Base-by-base conservation (phyloP, 2,329 filamentous ascomycete genomes). In the Coleophoma crateriformis region DNA sequence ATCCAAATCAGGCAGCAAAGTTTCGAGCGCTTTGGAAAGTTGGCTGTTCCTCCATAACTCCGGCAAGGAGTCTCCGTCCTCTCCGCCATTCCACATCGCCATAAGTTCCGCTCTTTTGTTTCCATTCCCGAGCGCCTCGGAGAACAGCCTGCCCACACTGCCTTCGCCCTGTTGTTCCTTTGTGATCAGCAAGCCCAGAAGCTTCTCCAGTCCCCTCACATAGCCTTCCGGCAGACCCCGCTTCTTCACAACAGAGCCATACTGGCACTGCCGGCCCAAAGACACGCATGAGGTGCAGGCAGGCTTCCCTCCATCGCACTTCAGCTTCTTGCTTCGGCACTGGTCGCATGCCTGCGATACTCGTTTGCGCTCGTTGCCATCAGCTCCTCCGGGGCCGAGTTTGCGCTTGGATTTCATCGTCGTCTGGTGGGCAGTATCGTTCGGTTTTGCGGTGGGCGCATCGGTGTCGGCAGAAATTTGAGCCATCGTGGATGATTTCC, bases 191-290 rank as follows among this genome's bases (percentile, higher is more conserved):
- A 75, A 72, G 14, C 75, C 77, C 58, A 78, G 67, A 19, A 77
- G 69, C 38, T 78, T 60, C 56, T 90, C 87, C 17, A 90, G 71
- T 0, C 83, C 84, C 37, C 85, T 78, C 49, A 90, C 84, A 60
- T 89, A 88, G n/a, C 87, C 87, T 7, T 85, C 87, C 61, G 86
- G 85, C 13, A 90, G 82, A 11, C 87, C 87, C 54, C 87, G 76
- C 64, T 89, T 88, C 67, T 87, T 88, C 7, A 83, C 80, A 40
- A 79, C 81, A 48, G 82, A 76, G 50, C 84, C 80, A 64, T 89
- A 90, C 78, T 74, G 71, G 59, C 78, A 82, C 14, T 67, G 59
- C 49, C 76, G 67, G 34, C 68, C 70, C 19, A 75, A 71, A 6
- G 70, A 64, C 33, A 67, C 68, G 61, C 78, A 82, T 3, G 76